phyloP scores from a whole-genome alignment of 2,329 filamentous ascomycete species.

The Alternaria angustiovoidea region DNA sequence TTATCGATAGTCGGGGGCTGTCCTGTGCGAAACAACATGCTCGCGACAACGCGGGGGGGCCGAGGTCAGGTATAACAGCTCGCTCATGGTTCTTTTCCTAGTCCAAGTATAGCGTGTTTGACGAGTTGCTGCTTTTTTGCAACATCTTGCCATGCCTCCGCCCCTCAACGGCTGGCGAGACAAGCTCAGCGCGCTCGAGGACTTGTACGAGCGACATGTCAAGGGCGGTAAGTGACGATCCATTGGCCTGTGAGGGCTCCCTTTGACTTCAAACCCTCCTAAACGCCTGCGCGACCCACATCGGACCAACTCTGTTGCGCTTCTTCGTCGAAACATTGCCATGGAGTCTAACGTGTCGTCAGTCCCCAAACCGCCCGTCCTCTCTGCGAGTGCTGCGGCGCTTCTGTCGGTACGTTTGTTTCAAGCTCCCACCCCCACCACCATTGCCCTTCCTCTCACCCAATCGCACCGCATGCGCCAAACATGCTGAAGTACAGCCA shows the following conservation, averaged over 20 bases:
- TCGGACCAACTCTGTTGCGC: slow-evolving; percentile 26
- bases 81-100: not conserved
- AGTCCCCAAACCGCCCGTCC: slow-evolving; percentile 48
- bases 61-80: slow-evolving; percentile 13
- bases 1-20: slow-evolving; percentile 8
- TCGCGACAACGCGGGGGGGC: slow-evolving; percentile 5
- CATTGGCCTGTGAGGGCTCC: slow-evolving; percentile 42
- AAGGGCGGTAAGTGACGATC: slow-evolving; percentile 49
- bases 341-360: slow-evolving; percentile 43
- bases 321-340: slow-evolving; percentile 18
- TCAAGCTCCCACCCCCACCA: slow-evolving; percentile 35
- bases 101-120: slow-evolving; percentile 15
- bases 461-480: slow-evolving; percentile 30
- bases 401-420: slow-evolving; percentile 49
- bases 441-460: slow-evolving; percentile 27
- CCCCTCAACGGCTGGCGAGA: slow-evolving; percentile 44
- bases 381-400: slow-evolving; percentile 47
- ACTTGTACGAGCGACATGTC: slow-evolving; percentile 43
- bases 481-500: slow-evolving; percentile 16
- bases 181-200: slow-evolving; percentile 41
- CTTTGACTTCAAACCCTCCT: slow-evolving; percentile 19
- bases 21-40: not conserved
- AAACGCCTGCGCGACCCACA: slow-evolving; percentile 39
- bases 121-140: slow-evolving; percentile 24
- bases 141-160: slow-evolving; percentile 41